phyloP scores from a whole-genome alignment of 495 filamentous ascomycete species.

The Podospora sp. region DNA sequence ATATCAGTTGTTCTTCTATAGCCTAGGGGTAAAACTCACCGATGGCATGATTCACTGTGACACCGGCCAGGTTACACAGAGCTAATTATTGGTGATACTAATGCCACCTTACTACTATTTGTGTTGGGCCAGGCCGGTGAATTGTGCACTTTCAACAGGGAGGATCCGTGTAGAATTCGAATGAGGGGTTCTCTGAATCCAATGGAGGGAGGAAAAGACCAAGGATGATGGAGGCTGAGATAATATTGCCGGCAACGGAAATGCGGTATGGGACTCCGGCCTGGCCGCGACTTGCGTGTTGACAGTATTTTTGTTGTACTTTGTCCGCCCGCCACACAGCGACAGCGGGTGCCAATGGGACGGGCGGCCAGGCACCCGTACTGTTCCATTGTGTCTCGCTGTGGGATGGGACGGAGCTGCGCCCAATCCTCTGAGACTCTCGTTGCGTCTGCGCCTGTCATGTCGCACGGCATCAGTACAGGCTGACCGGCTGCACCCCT shows the following conservation, averaged over 20 bases:
- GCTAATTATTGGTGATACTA: too few species aligned
- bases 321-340: background rate
- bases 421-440: too few species aligned
- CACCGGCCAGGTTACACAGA: too few species aligned
- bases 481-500: background rate
- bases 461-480: background rate
- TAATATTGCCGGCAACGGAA: background rate
- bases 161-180: background rate
- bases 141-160: background rate
- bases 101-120: too few species aligned
- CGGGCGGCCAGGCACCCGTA: background rate
- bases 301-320: background rate
- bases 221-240: background rate
- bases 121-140: too few species aligned
- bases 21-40: too few species aligned
- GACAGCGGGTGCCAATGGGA: background rate
- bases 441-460: background rate
- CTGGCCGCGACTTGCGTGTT: background rate
- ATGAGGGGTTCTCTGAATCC: background rate
- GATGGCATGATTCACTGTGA: too few species aligned
- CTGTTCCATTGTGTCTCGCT: background rate
- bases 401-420: too few species aligned
- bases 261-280: background rate
- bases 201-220: background rate
- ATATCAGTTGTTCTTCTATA: too few species aligned